Conservation (phyloP, 176 grass and related monocot species). For the Oryza coarctata region DNA sequence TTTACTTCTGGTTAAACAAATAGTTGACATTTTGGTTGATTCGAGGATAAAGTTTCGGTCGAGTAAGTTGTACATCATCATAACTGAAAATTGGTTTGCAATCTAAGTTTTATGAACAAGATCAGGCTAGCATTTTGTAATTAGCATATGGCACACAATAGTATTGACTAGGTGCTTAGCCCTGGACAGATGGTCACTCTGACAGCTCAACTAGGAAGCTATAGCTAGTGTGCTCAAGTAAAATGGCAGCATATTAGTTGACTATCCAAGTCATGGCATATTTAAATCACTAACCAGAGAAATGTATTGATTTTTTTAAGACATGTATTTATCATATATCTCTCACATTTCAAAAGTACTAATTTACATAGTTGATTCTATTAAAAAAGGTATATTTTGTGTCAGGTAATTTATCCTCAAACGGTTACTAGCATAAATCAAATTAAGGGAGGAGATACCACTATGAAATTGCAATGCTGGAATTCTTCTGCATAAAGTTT, state of each 20-base stretch:
- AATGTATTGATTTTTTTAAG: background rate
- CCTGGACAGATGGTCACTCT: background rate
- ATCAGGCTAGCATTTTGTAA: background rate
- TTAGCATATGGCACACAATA: background rate
- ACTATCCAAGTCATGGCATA: background rate
- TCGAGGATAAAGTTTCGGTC: background rate
- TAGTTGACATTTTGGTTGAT: constrained; percentile 27
- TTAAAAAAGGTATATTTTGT: background rate
- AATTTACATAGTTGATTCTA: background rate
- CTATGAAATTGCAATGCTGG: background rate
- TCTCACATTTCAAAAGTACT: background rate
- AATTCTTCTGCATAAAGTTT: background rate
- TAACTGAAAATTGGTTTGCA: background rate
- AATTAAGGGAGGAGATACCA: no score
- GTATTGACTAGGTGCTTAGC: background rate
- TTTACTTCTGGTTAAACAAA: constrained; percentile 2
- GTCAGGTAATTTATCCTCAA: background rate
- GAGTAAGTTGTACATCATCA: background rate
- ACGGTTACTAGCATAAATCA: background rate
- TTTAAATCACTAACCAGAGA: background rate
- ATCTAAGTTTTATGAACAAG: background rate
- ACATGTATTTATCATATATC: background rate
- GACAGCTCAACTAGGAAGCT: background rate
- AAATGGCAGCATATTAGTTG: constrained; percentile 29
- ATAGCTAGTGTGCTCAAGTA: background rate